Conservation (phyloP, 768 basidiomycete species). For the Mycena floridula region DNA sequence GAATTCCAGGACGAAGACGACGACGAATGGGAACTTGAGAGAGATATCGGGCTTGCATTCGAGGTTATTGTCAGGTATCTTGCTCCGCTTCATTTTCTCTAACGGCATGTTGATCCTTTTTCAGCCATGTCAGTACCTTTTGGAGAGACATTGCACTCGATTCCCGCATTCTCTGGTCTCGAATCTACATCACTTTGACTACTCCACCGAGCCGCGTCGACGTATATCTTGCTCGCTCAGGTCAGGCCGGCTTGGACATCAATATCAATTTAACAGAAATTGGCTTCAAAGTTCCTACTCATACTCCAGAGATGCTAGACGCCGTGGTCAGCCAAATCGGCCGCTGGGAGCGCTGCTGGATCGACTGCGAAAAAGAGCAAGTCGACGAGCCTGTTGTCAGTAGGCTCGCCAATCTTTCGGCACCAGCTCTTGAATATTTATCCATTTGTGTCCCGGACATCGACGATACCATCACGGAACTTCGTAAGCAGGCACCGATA, state of each 20-base stretch:
- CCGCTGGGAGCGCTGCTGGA: not conserved
- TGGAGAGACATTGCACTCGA: slow-evolving; percentile 32
- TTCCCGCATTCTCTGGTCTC: slow-evolving; percentile 33
- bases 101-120: slow-evolving; percentile 28
- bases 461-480: slow-evolving; percentile 13
- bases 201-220: slow-evolving; percentile 15
- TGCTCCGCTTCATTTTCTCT: no score
- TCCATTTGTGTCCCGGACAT: slow-evolving; percentile 29
- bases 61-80: no score
- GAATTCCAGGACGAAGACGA: no score
- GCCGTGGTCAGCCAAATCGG: not conserved
- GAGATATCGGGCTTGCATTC: slow-evolving; percentile 1
- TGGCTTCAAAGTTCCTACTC: not conserved
- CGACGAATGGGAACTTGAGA: slow-evolving; percentile 5
- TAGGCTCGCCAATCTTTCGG: not conserved
- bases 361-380: not conserved
- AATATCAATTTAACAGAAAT: slow-evolving; percentile 10
- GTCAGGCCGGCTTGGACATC: slow-evolving; percentile 24
- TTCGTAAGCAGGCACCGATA: no score
- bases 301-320: not conserved
- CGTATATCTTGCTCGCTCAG: slow-evolving; percentile 29
- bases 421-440: slow-evolving; percentile 28
- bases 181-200: slow-evolving; percentile 21
- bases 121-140: slow-evolving; percentile 32
- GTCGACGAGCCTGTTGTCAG: not conserved